These are phyloP conservation scores for Camellia granthamiana DNA, from an alignment of 148 eudicot species.

Conservation along the genomic window DNA sequence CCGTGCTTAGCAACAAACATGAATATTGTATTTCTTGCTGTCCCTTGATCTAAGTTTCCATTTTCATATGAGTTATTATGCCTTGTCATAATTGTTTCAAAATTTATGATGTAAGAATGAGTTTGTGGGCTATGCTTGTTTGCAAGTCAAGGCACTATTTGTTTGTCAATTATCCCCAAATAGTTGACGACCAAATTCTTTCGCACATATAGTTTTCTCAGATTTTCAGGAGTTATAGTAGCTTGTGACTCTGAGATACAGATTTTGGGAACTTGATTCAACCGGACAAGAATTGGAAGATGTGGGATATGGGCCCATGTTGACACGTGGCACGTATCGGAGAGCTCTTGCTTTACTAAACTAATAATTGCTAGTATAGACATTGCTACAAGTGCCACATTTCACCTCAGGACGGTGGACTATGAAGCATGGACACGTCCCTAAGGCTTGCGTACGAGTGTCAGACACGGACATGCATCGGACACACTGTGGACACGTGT, in stretches of 20 bases:
- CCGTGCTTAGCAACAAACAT: not conserved
- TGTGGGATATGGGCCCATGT: too few species aligned
- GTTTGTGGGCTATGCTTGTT: not conserved
- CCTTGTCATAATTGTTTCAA: not conserved
- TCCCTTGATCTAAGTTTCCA: not conserved
- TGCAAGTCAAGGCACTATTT: not conserved
- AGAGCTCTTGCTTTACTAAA: too few species aligned
- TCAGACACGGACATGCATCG: too few species aligned
- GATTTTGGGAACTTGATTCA: not conserved
- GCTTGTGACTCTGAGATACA: not conserved
- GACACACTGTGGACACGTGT: too few species aligned
- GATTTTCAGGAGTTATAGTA: not conserved
- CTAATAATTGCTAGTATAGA: too few species aligned
- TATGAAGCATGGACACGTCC: too few species aligned
- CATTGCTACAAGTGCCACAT: too few species aligned
- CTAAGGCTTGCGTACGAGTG: too few species aligned
- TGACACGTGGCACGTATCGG: too few species aligned
- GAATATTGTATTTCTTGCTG: not conserved
- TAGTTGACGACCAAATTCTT: not conserved
- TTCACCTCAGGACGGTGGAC: too few species aligned
- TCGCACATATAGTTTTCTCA: not conserved
- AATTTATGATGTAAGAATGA: not conserved
- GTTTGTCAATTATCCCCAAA: not conserved
- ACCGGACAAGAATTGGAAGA: not conserved
- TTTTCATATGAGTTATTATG: not conserved